These are phyloP conservation scores for Epichloe amarillans DNA, from an alignment of 2,329 filamentous ascomycete species.

Conservation along the genomic window DNA sequence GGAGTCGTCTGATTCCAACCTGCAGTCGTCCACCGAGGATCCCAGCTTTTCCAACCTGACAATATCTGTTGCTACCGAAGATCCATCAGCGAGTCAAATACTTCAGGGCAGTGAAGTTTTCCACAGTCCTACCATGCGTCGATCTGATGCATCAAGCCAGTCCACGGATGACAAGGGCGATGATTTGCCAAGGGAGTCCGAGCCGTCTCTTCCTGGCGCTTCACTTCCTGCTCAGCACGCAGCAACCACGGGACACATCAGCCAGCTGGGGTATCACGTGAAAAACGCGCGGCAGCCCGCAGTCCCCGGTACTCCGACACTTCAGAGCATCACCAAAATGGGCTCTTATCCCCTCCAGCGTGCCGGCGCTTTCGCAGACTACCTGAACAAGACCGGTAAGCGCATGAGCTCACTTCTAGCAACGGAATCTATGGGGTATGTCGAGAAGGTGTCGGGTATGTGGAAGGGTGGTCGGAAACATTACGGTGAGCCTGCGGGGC, in stretches of 20 bases:
- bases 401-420: constrained; percentile 73
- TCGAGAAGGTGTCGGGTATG: constrained; percentile 95
- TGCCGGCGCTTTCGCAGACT: constrained; percentile 68
- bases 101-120: constrained; percentile 80
- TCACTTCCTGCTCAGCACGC: constrained; percentile 14
- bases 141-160: constrained; percentile 28
- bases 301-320: constrained; percentile 24
- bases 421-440: constrained; percentile 88
- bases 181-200: constrained; percentile 5
- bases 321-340: constrained; percentile 42
- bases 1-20: constrained; percentile 61
- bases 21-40: constrained; percentile 58
- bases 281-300: constrained; percentile 8
- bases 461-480: constrained; percentile 85
- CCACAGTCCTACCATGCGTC: constrained; percentile 57
- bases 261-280: constrained; percentile 17
- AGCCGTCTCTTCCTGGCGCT: constrained; percentile 5
- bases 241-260: constrained; percentile 26
- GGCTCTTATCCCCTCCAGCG: constrained; percentile 71
- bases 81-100: constrained; percentile 84
- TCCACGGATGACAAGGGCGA: constrained; percentile 10
- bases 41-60: constrained; percentile 59
- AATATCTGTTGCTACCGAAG: constrained; percentile 53
- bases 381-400: constrained; percentile 64
- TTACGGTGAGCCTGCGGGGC: constrained; percentile 52